Evolutionary conservation across 176 grass and related monocot species (phyloP).

Genomic region (Ampelocalamus luodianensis): DNA sequence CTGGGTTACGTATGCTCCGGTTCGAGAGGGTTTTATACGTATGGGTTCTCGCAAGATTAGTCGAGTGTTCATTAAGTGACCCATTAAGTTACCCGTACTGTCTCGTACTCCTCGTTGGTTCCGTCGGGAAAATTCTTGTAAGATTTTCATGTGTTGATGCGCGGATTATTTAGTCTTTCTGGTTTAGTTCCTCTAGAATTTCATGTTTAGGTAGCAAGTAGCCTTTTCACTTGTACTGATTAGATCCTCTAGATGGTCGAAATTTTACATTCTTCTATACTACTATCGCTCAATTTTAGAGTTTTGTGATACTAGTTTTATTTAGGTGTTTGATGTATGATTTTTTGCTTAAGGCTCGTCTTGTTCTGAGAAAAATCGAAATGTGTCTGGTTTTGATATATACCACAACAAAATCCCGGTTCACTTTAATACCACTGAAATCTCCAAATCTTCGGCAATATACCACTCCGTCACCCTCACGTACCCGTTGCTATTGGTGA

Average conservation of each 20-base stretch:
- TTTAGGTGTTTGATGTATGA: neutral
- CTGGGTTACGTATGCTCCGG: neutral
- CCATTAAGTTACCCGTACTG: neutral
- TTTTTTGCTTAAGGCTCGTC: neutral
- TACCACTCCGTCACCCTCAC: no score
- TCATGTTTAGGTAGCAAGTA: neutral
- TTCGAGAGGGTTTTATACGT: neutral
- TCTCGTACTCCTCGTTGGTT: neutral
- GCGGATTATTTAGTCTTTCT: neutral
- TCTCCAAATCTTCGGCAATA: no score
- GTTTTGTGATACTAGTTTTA: neutral
- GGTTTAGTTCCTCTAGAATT: neutral
- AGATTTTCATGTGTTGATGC: neutral
- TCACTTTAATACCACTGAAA: no score
- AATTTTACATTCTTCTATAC: neutral
- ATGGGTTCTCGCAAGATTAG: constrained; percentile 9
- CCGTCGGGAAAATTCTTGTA: neutral
- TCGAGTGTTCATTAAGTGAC: neutral
- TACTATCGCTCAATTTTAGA: neutral
- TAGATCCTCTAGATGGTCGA: neutral
- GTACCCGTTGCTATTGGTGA: no score
- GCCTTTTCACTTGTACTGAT: neutral
- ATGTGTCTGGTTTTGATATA: no score
- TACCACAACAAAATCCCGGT: no score
- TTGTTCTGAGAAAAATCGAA: neutral